These are phyloP conservation scores for Candida berthetii DNA, from an alignment of 805 yeast species.

Conservation along the genomic window DNA sequence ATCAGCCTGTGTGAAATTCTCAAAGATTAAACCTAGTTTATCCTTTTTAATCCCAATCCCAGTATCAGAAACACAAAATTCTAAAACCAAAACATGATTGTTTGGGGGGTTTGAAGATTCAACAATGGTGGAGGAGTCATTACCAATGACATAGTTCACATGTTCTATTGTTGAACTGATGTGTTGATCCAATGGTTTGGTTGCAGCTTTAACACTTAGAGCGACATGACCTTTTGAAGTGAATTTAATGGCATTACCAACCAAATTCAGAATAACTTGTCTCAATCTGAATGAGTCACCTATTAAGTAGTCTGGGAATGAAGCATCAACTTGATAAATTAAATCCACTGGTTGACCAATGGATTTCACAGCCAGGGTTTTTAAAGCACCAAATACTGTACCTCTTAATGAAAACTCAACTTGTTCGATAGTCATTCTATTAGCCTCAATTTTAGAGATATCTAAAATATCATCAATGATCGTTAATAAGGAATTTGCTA, in stretches of 20 bases:
- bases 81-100: conserved; percentile 43
- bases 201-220: conserved; percentile 55
- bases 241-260: conserved; percentile 81
- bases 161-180: conserved; percentile 37
- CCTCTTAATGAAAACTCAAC: conserved; percentile 78
- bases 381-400: conserved; percentile 79
- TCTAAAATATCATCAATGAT: conserved; percentile 82
- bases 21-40: conserved; percentile 78
- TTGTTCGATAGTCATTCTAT: conserved; percentile 82
- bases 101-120: conserved; percentile 9
- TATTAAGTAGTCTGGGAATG: conserved; percentile 75
- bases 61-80: conserved; percentile 85
- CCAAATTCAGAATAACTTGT: conserved; percentile 74
- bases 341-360: conserved; percentile 75
- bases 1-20: conserved; percentile 89
- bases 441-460: conserved; percentile 84
- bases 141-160: conserved; percentile 14
- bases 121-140: conserved; percentile 20
- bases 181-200: conserved; percentile 6
- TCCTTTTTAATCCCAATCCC: conserved; percentile 88
- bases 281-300: conserved; percentile 81
- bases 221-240: conserved; percentile 74
- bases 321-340: conserved; percentile 71
- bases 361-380: conserved; percentile 79
- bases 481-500: conserved; percentile 74